These are phyloP conservation scores for Metschnikowia dekortorum DNA, from an alignment of 805 yeast species.

Conservation along the genomic window DNA sequence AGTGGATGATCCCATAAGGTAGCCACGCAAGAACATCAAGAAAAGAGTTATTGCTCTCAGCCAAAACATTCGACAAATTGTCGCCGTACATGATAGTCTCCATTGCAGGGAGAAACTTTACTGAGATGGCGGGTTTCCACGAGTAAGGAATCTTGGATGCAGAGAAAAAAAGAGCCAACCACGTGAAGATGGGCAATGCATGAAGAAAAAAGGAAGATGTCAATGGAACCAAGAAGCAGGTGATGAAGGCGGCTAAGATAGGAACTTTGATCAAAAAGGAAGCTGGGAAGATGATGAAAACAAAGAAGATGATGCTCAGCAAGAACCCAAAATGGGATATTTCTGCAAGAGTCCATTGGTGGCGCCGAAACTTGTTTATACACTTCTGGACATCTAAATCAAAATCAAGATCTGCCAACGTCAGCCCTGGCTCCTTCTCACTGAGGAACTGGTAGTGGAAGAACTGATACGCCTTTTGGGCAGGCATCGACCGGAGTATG, in stretches of 20 bases:
- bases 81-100: slow-evolving; percentile 93
- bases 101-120: slow-evolving; percentile 82
- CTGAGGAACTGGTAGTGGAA: slow-evolving; percentile 51
- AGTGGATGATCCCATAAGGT: slow-evolving; percentile 90
- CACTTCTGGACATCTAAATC: slow-evolving; percentile 44
- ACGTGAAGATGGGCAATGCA: slow-evolving; percentile 78
- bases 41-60: slow-evolving; percentile 59
- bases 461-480: slow-evolving; percentile 37
- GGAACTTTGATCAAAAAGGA: slow-evolving; percentile 39
- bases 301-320: slow-evolving; percentile 51
- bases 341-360: slow-evolving; percentile 45
- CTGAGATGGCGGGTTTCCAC: slow-evolving; percentile 85
- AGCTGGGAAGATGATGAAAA: slow-evolving; percentile 56
- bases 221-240: slow-evolving; percentile 61
- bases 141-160: slow-evolving; percentile 67
- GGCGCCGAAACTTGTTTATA: slow-evolving; percentile 38
- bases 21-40: slow-evolving; percentile 90
- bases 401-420: slow-evolving; percentile 48
- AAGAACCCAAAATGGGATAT: slow-evolving; percentile 48
- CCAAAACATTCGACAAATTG: slow-evolving; percentile 76
- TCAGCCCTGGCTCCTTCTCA: slow-evolving; percentile 47
- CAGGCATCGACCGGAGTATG: slow-evolving; percentile 22
- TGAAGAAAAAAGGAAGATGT: slow-evolving; percentile 80
- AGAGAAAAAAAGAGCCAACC: slow-evolving; percentile 80
- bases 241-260: slow-evolving; percentile 37